Base-by-base conservation (phyloP, 2,329 filamentous ascomycete genomes). In the Fusarium brevicatenulatum region DNA sequence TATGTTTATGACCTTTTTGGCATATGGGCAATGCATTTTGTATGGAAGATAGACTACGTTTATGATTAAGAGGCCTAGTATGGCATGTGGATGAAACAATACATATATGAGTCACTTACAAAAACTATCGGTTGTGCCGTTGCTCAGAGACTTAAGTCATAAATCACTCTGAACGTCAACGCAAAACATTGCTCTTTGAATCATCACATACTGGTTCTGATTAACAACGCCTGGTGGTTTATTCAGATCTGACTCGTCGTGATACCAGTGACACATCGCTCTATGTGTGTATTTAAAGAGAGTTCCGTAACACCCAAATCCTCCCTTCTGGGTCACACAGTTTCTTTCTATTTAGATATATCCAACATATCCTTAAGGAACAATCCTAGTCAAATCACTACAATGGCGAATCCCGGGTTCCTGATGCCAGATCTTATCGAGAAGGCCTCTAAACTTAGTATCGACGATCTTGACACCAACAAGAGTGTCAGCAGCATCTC, bases 71-170 rank as follows among this genome's bases (percentile, higher is more conserved):
- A 58, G 42, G 66, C 53, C 60, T 42, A 43, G 21, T 42, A 60
- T 56, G 70, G 39, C 66, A 50, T 70, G 55, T 50, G 46, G 63
- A 73, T 63, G 57, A 63, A 72, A 60, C 44, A 63, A n/a, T 56
- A 57, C 40, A 25, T n/a, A 44, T n/a, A 62, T 28, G 36, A 36
- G 49, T 49, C 46, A 58, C 52, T n/a, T 40, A 23, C 30, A 47
- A 34, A 16, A 53, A 46, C 7, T 1, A n/a, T 19, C n/a, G 7
- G 9, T 28, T n/a, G 8, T 11, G 12, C 12, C 5, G 9, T 53
- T 32, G 5, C 15, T 16, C 39, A 16, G 19, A 13, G 28, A 6
- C 49, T 19, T 30, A 7, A 25, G 12, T 25, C 28, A 25, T 13
- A 30, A 34, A 32, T 10, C 4, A 18, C 19, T 23, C 19, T 34